Base-by-base conservation (phyloP, 257 asterid species). In the Gentiana straminea region DNA sequence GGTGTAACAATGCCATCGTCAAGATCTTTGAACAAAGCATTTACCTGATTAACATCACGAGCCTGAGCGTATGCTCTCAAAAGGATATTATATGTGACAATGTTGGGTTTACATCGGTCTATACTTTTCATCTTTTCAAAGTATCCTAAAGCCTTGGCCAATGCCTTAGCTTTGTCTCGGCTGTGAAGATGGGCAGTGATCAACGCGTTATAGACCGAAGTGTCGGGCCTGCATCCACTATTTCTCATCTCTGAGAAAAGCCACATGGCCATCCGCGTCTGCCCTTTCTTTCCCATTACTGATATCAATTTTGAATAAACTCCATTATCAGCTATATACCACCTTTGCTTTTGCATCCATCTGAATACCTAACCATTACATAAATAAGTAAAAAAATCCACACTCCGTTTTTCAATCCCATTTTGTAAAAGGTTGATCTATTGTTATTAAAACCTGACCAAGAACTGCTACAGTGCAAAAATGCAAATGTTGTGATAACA, bases 341-440 rank as follows among this genome's bases (percentile, higher is more conserved):
- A 91, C 65, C 73, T 75, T 74, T 91, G 98, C 75, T 84, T 84
- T 74, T 91, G 98, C 98, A 91, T 91, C 98, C 98, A 91, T 75
- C 98, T 84, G 70, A 90, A 90, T 37, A 90, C 92, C 98, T 90
- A 79, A 65, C 35, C 53, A 35, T 39, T 47, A 62, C 62, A 57
- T 44, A 5, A 13, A 51, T 44, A 39, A 33, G 63, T 62, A 35
- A 67, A 51, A 51, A 9, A 41, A 24, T 24, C 46, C 46, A 4
- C 9, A 41, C 46, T 41, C 46, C 46, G 9, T 3, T 41, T 24
- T 41, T 41, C 46, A 41, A 7, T 41, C 24, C 46, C 46, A 41
- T 3, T 41, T 24, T 41, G 7, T 10, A 41, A 7, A 5, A 41
- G 46, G 10, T 10, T 41, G 46, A 41, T 41, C 46, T 5, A 41